A percentile compares a stretch with the other conserved stretches of the same genome.
Conservation (phyloP, 2,329 filamentous ascomycete species). For the Colletotrichum scovillei region DNA sequence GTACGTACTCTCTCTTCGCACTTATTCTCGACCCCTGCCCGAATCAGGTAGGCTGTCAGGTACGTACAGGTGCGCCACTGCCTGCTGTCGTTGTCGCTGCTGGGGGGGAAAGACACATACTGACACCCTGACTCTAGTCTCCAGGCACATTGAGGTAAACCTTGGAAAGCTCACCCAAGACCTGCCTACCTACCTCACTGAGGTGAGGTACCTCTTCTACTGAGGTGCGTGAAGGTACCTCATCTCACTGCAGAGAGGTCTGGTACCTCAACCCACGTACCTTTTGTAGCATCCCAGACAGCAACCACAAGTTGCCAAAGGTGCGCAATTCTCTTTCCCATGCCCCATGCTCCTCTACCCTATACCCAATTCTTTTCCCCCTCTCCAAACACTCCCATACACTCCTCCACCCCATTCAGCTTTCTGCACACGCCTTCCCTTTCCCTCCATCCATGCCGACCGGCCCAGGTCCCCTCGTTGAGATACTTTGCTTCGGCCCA, state of each 20-base stretch:
- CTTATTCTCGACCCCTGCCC: background rate
- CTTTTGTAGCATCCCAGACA: constrained; percentile 27
- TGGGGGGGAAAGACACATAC: background rate
- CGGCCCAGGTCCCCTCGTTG: constrained; percentile 3
- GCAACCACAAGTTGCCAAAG: constrained; percentile 18
- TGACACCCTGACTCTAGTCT: background rate
- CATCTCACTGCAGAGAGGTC: background rate
- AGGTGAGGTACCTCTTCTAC: no score
- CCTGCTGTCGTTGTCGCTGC: background rate
- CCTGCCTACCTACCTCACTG: no score
- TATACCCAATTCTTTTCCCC: constrained; percentile 22
- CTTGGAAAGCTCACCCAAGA: background rate
- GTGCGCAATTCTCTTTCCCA: constrained; percentile 37
- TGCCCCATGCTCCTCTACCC: constrained; percentile 19
- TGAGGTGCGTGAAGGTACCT: background rate
- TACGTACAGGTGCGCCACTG: background rate
- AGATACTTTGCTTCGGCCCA: constrained; percentile 30
- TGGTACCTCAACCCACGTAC: constrained; percentile 32
- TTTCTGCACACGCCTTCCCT: background rate
- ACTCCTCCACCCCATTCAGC: constrained; percentile 21
- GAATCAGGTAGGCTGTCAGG: background rate
- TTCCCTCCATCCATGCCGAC: constrained; percentile 7
- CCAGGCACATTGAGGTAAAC: background rate
- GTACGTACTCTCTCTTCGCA: background rate
- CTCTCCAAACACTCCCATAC: constrained; percentile 25